Conservation (phyloP, 108 stramenopile genomes). For the Tribonema minus region DNA sequence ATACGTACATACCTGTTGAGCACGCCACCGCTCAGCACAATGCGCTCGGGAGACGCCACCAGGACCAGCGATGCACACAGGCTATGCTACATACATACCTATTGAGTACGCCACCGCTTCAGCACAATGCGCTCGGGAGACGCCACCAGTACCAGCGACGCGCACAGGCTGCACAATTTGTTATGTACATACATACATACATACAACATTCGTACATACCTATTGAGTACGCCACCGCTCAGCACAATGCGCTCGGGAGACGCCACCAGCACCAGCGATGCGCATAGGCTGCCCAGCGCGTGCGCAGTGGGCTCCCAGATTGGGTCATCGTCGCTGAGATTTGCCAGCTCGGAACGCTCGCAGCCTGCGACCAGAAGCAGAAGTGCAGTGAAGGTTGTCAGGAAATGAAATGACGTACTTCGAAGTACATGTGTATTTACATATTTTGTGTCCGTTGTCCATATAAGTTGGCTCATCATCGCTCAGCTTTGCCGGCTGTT, state of each 20-base stretch:
- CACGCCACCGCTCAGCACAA: constrained; percentile 85
- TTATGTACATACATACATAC: not conserved
- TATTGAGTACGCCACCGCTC: constrained; percentile 87
- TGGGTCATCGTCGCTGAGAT: constrained; percentile 66
- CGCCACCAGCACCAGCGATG: constrained; percentile 67
- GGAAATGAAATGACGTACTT: too few relatives aligned
- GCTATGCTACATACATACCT: constrained; percentile 6
- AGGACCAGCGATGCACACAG: constrained; percentile 71
- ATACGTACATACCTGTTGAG: constrained; percentile 64
- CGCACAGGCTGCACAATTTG: constrained; percentile 84
- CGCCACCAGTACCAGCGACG: constrained; percentile 67
- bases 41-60: constrained; percentile 71
- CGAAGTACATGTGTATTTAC: not conserved
- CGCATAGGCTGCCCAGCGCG: constrained; percentile 83
- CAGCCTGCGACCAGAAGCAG: constrained; percentile 25
- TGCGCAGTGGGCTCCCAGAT: constrained; percentile 84
- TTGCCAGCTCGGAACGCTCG: constrained; percentile 52
- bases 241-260: constrained; percentile 82
- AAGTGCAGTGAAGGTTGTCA: too few relatives aligned
- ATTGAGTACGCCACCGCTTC: constrained; percentile 86
- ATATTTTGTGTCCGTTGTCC: too few relatives aligned
- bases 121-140: constrained; percentile 82
- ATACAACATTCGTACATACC: constrained; percentile 4
- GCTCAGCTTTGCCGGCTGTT: too few relatives aligned
- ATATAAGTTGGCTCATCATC: too few relatives aligned